Percentiles rank a stretch among this genome's conserved stretches.
Evolutionary conservation across 768 basidiomycete species (phyloP).

Genomic region (Dioszegia crocea): DNA sequence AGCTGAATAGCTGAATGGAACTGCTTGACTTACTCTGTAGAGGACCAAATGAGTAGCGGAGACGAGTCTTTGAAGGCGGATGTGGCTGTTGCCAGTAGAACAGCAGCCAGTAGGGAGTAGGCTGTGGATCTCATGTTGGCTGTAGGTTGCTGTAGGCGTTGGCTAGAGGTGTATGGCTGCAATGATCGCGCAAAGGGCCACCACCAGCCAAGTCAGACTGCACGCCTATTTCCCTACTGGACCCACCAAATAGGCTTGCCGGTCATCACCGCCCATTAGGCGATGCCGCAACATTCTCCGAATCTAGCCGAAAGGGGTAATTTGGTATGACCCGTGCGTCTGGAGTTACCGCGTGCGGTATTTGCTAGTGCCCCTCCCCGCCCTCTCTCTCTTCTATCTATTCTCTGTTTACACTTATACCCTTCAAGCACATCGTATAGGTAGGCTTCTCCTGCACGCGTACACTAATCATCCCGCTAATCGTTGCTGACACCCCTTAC

Average conservation of each 20-base stretch:
- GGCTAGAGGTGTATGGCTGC: too few species aligned
- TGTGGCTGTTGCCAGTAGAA: slow-evolving; percentile 14
- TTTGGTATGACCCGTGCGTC: neutral
- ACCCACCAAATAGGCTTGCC: too few species aligned
- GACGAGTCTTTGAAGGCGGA: slow-evolving; percentile 38
- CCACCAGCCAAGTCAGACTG: too few species aligned
- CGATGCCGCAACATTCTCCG: neutral
- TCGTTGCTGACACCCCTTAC: neutral
- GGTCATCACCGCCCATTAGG: neutral
- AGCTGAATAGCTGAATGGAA: neutral
- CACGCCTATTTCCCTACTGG: too few species aligned
- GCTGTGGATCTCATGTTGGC: slow-evolving; percentile 13
- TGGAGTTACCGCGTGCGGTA: neutral
- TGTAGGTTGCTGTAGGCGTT: too few species aligned
- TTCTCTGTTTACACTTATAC: neutral
- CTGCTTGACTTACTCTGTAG: slow-evolving; percentile 26
- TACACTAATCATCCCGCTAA: neutral
- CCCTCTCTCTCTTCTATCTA: neutral
- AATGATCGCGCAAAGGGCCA: too few species aligned
- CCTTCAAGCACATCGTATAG: neutral
- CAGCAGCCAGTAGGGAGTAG: slow-evolving; percentile 3
- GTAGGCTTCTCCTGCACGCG: neutral
- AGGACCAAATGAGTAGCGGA: slow-evolving; percentile 37
- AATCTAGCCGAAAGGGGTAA: neutral
- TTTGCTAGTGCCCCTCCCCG: neutral